Percentiles rank a stretch among this genome's conserved stretches.
These are phyloP conservation scores for Solanum okadae DNA, from an alignment of 257 asterid species.

Conservation along the genomic window DNA sequence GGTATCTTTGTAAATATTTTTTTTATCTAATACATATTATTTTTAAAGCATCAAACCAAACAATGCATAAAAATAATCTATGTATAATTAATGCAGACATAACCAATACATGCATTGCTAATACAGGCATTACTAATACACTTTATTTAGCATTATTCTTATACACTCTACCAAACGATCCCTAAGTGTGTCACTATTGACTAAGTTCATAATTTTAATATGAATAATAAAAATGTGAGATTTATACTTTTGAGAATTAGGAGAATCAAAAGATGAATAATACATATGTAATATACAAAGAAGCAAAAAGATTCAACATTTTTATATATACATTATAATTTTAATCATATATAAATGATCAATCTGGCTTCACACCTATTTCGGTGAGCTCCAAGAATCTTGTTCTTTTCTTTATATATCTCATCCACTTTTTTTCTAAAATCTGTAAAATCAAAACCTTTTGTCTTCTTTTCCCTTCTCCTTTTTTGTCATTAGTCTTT, in stretches of 20 bases:
- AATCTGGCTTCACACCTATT: neutral
- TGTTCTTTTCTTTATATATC: neutral
- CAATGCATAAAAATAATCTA: too few species aligned
- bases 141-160: too few species aligned
- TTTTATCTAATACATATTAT: too few species aligned
- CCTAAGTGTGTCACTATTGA: neutral
- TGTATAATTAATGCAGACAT: too few species aligned
- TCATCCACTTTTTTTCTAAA: neutral
- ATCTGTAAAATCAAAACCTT: neutral
- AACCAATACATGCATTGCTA: too few species aligned
- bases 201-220: neutral
- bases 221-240: neutral
- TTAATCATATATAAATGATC: neutral
- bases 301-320: too few species aligned
- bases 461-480: neutral
- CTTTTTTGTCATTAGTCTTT: neutral
- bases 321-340: neutral
- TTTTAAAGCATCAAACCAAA: too few species aligned
- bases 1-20: too few species aligned
- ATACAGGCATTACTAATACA: too few species aligned
- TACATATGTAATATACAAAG: too few species aligned
- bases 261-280: neutral
- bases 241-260: neutral
- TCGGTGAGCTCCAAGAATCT: fast-evolving
- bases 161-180: too few species aligned